phyloP scores from a whole-genome alignment of 495 filamentous ascomycete genomes.

The Rusavskia elegans region DNA sequence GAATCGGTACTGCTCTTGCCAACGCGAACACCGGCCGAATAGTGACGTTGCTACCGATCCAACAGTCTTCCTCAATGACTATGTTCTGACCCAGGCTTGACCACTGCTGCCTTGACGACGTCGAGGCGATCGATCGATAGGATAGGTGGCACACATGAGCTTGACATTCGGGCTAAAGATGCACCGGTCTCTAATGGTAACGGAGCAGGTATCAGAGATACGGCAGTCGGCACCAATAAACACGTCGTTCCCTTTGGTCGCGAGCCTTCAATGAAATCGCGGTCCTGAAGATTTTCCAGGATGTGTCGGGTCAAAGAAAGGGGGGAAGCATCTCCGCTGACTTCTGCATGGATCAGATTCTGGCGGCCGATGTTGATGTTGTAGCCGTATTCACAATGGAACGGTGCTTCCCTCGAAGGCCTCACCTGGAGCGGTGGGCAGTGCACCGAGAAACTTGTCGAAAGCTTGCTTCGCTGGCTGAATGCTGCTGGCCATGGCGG shows the following conservation, averaged over 20 bases:
- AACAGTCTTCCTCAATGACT: conserved; percentile 75
- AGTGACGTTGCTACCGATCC: conserved; percentile 71
- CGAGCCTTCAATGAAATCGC: too few species aligned
- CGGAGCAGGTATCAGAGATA: conserved; percentile 71
- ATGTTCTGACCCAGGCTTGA: conserved; percentile 56
- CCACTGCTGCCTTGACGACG: conserved; percentile 59
- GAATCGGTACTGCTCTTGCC: conserved; percentile 26
- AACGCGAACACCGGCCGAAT: conserved; percentile 49
- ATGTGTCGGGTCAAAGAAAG: too few species aligned
- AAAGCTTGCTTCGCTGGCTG: neutral
- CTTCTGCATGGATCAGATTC: too few species aligned
- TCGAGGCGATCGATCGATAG: conserved; percentile 61
- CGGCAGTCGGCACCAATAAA: conserved; percentile 74
- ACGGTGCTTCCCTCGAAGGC: conserved; percentile 83
- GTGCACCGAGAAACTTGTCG: neutral
- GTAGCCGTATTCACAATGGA: conserved; percentile 90
- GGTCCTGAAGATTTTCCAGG: too few species aligned
- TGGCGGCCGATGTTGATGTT: conserved; percentile 80
- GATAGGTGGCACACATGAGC: conserved; percentile 61
- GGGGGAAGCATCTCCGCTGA: too few species aligned
- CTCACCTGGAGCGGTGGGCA: conserved; percentile 14
- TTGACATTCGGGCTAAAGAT: conserved; percentile 79
- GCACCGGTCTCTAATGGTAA: conserved; percentile 65
- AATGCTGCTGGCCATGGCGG: conserved; percentile 10
- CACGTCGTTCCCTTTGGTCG: too few species aligned